A percentile compares a stretch with the other conserved stretches of the same genome.
Evolutionary conservation across 1,139 yeast genomes (phyloP).

Genomic region (Blastobotrys raffinosifermentans): DNA sequence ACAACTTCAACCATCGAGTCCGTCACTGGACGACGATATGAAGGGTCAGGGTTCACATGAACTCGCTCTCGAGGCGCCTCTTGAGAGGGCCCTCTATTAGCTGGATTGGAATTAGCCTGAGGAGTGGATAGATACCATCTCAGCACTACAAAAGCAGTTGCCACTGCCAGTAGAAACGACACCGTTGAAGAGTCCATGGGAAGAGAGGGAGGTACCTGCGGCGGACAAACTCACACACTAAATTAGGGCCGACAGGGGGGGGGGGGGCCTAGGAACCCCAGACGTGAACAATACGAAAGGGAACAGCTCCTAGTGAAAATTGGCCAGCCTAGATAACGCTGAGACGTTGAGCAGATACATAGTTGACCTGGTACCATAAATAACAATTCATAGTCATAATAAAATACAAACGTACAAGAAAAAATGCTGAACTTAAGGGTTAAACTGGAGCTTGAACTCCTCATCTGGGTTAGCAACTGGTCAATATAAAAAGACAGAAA

Average conservation of each 20-base stretch:
- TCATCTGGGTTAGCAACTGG: constrained; percentile 19
- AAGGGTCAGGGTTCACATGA: constrained; percentile 7
- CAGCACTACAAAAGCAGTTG: constrained; percentile 17
- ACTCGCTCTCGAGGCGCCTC: too few species aligned
- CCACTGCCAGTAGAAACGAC: constrained; percentile 20
- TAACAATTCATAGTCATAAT: background rate
- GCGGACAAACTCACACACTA: too few species aligned
- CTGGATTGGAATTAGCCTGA: constrained; percentile 36
- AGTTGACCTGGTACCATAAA: too few species aligned
- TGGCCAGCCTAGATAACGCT: too few species aligned
- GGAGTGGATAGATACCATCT: constrained; percentile 15
- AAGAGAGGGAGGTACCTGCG: too few species aligned
- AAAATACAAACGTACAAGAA: too few species aligned
- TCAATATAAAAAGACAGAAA: background rate
- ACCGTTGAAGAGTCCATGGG: constrained; percentile 22
- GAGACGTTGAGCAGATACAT: too few species aligned
- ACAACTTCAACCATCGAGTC: constrained; percentile 82
- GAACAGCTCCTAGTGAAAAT: too few species aligned
- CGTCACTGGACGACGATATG: constrained; percentile 51
- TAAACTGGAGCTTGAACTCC: constrained; percentile 35
- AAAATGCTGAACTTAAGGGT: constrained; percentile 7
- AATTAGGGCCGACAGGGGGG: too few species aligned
- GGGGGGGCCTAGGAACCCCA: too few species aligned
- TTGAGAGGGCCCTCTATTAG: too few species aligned
- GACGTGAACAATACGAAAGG: too few species aligned